Percentiles rank a stretch among this genome's conserved stretches.
phyloP scores from a whole-genome alignment of 2,329 filamentous ascomycete genomes.

The Ophiosphaerella narmari region DNA sequence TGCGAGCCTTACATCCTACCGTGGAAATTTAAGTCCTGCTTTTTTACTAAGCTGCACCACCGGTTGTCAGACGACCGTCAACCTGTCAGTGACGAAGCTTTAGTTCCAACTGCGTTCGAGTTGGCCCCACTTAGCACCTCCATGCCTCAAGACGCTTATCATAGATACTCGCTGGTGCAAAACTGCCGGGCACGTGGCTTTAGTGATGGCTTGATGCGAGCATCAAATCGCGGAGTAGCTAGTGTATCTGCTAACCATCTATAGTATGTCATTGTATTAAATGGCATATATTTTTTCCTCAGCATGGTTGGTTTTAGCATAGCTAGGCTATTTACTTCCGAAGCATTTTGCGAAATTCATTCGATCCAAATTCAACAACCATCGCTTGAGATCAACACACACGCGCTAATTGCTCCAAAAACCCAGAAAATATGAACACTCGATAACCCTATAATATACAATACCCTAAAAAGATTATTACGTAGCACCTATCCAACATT shows the following conservation, averaged over 20 bases:
- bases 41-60: background rate
- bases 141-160: background rate
- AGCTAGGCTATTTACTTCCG: no score
- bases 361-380: background rate
- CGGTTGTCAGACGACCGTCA: background rate
- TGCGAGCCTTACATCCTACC: background rate
- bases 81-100: background rate
- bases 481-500: no score
- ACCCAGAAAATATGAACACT: no score
- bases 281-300: no score
- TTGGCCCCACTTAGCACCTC: background rate
- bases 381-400: background rate
- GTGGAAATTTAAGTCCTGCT: background rate
- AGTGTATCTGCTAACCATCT: background rate
- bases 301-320: no score
- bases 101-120: background rate
- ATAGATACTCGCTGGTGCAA: no score
- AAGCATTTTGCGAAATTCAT: no score
- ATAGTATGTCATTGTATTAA: background rate
- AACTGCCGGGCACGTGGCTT: no score
- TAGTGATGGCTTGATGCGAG: no score
- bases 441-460: no score
- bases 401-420: background rate
- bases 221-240: background rate
- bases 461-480: no score